Conservation (phyloP, 441 rosid genomes). For the Dalechampia spathulata region DNA sequence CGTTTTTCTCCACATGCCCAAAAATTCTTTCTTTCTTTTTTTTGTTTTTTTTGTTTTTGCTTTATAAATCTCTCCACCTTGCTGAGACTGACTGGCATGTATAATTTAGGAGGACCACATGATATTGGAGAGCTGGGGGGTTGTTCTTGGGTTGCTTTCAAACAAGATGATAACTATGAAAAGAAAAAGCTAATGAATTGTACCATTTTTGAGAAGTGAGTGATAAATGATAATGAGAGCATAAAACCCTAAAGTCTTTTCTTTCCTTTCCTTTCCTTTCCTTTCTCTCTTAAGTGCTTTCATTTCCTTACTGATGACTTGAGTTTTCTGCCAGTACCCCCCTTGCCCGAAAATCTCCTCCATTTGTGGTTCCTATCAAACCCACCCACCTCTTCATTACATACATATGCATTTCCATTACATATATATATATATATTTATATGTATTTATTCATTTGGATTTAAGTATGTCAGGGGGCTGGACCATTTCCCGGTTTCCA, state of each 20-base stretch:
- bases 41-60: neutral
- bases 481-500: slow-evolving; percentile 25
- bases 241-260: slow-evolving; percentile 20
- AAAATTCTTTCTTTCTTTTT: slow-evolving; percentile 3
- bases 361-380: too few relatives aligned
- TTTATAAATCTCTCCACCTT: slow-evolving; percentile 9
- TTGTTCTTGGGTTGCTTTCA: slow-evolving; percentile 77
- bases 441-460: slow-evolving; percentile 8
- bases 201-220: slow-evolving; percentile 18
- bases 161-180: slow-evolving; percentile 35
- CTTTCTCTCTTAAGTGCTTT: slow-evolving; percentile 22
- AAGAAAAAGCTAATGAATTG: slow-evolving; percentile 7
- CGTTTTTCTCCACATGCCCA: slow-evolving; percentile 39
- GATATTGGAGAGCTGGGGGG: slow-evolving; percentile 29
- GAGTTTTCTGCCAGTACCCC: slow-evolving; percentile 7
- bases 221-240: slow-evolving; percentile 32
- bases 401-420: too few relatives aligned
- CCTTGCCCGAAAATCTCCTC: neutral
- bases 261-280: neutral
- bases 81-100: slow-evolving; percentile 27
- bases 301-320: slow-evolving; percentile 16
- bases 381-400: too few relatives aligned
- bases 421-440: too few relatives aligned
- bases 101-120: slow-evolving; percentile 53
- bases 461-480: slow-evolving; percentile 19